phyloP scores from a whole-genome alignment of 495 filamentous ascomycete genomes.

The Aspergillus haitiensis region DNA sequence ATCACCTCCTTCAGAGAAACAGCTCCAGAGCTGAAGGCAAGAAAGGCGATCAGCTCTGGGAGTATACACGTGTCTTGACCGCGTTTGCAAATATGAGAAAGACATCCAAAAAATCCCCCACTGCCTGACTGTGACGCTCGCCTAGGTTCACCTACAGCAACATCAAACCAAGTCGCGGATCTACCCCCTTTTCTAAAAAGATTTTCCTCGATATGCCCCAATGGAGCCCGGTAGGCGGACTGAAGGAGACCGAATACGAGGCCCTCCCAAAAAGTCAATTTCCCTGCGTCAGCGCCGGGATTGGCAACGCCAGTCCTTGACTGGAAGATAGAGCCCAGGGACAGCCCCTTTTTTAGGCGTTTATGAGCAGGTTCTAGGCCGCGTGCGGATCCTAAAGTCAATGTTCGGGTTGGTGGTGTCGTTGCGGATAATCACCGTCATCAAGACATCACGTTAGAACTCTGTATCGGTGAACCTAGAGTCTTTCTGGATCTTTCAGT shows the following conservation, averaged over 20 bases:
- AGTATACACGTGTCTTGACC: neutral
- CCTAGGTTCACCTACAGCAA: no score
- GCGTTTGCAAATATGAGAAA: neutral
- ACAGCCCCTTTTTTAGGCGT: neutral
- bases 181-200: neutral
- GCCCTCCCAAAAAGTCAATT: neutral
- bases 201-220: neutral
- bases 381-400: neutral
- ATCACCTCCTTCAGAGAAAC: neutral
- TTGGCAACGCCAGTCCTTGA: neutral
- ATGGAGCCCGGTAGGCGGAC: neutral
- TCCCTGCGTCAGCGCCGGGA: neutral
- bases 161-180: neutral
- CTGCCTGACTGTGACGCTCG: neutral
- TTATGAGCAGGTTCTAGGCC: neutral
- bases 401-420: neutral
- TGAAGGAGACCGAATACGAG: neutral
- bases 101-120: neutral
- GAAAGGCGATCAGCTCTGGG: neutral
- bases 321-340: neutral
- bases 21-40: neutral
- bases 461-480: neutral
- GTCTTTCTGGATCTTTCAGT: neutral
- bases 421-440: neutral
- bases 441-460: neutral